Conservation (phyloP, 768 basidiomycete genomes). For the Leccinellum albellum region DNA sequence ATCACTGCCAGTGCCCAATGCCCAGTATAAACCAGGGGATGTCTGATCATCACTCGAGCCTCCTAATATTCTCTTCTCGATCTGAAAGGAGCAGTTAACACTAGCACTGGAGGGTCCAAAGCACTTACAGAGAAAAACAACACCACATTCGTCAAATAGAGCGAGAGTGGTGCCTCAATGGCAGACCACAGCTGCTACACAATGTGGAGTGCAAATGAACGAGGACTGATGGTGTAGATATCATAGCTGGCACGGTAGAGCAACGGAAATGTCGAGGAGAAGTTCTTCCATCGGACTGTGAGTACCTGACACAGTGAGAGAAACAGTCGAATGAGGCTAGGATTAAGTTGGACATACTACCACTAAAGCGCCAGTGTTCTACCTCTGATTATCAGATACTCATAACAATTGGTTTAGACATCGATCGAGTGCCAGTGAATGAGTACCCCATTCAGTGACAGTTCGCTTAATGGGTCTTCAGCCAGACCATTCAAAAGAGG, state of each 20-base stretch:
- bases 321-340: no score
- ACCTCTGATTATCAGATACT: no score
- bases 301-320: not conserved
- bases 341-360: no score
- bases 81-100: constrained; percentile 8
- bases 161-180: constrained; percentile 14
- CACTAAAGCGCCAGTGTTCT: no score
- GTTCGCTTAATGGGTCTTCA: no score
- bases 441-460: no score
- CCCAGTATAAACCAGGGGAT: constrained; percentile 11
- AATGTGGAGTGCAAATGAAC: constrained; percentile 8
- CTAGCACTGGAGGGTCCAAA: not conserved
- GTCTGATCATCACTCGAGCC: not conserved
- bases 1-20: no score
- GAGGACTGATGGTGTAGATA: constrained; percentile 21
- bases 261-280: not conserved
- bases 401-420: no score
- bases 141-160: constrained; percentile 24
- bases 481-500: no score
- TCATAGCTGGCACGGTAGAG: constrained; percentile 18
- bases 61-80: constrained; percentile 16
- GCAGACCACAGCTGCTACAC: constrained; percentile 17
- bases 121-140: constrained; percentile 21
- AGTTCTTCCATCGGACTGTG: constrained; percentile 6
- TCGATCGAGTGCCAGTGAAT: no score